Evolutionary conservation across 805 yeast species (phyloP), one percentile per base, ranked within the genome.

Genomic region (Starmerella sirachaensis): DNA sequence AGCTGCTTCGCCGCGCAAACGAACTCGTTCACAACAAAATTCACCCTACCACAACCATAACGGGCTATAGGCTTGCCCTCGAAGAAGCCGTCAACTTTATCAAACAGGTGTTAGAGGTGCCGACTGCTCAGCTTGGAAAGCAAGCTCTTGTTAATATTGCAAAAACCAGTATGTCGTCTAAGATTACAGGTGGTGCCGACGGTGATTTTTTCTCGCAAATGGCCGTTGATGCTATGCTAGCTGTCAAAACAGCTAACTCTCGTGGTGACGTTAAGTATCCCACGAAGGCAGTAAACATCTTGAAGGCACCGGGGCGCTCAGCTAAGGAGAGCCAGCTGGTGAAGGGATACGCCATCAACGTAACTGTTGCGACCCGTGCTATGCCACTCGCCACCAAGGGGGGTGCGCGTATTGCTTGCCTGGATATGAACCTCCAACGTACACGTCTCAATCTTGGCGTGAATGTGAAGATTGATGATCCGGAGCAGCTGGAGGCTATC

Each of bases 371-470:
- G 1, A 81, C 94, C 11, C 96, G 88, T 62, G 96, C 96, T 13
- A 93, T 91, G 97, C 68, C 74, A 46, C 83, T 79, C 53, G 66
- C 69, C 35, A 65, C 85, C 32, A 60, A 43, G 47, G 60, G 70
- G 48, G 40, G 40, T 7, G 93, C 94, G 33, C 77, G 76, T 51
- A 81, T 85, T 50, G 96, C 96, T 3, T 75, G 84, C 49, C 68
- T 85, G 54, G 96, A 85, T 62, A 72, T 91, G 60, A 88, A 93
- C 62, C 66, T 91, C 56, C 98, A 93, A 59, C 88, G 86, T 60
- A 91, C 94, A 2, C 75, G 86, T 57, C 84, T 91, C 95, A 95
- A 96, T 29, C 76, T 91, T 76, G 99, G 99, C 38, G 97, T 91
- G 37, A 93, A 85, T 60, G 82, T 91, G 60, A 86, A 86, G 57